Percentiles rank a stretch among this genome's conserved stretches.
These are phyloP conservation scores for Aspergillus japonicus DNA, from an alignment of 2,329 filamentous ascomycete genomes.

Conservation along the genomic window DNA sequence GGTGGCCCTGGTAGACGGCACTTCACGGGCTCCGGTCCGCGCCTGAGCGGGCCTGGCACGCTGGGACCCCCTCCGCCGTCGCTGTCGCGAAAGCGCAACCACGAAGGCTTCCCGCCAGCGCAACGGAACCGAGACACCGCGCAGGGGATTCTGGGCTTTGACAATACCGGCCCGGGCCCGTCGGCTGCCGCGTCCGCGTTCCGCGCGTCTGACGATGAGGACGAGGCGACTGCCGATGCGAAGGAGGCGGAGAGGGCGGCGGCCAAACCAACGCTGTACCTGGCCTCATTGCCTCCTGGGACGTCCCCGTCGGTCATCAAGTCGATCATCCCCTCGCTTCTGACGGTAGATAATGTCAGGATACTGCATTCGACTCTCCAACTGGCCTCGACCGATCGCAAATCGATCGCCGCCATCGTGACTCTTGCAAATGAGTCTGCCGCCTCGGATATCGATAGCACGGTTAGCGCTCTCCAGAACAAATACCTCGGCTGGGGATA, in stretches of 20 bases:
- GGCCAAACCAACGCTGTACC: slow-evolving; percentile 55
- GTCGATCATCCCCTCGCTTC: slow-evolving; percentile 49
- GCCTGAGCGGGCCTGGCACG: slow-evolving; percentile 51
- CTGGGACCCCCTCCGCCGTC: slow-evolving; percentile 46
- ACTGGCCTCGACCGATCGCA: slow-evolving; percentile 57
- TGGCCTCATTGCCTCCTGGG: slow-evolving; percentile 54
- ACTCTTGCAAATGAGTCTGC: slow-evolving; percentile 78
- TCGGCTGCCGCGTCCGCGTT: slow-evolving; percentile 40
- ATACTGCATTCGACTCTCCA: slow-evolving; percentile 58
- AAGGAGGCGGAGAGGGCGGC: slow-evolving; percentile 48
- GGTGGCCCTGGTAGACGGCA: slow-evolving; percentile 59
- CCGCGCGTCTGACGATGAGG: slow-evolving; percentile 45
- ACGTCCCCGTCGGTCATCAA: slow-evolving; percentile 53
- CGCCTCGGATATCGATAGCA: slow-evolving; percentile 76
- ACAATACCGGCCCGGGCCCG: slow-evolving; percentile 27
- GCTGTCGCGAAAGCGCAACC: slow-evolving; percentile 42
- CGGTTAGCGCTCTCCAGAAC: slow-evolving; percentile 76
- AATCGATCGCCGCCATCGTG: slow-evolving; percentile 73
- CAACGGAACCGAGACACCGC: slow-evolving; percentile 40
- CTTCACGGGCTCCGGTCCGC: slow-evolving; percentile 50
- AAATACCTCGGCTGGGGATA: slow-evolving; percentile 82
- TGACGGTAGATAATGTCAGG: slow-evolving; percentile 71
- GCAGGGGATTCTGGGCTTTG: slow-evolving; percentile 43
- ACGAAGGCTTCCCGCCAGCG: slow-evolving; percentile 40
- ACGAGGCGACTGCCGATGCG: slow-evolving; percentile 40